Conservation (phyloP, 2,329 filamentous ascomycete species). For the Fusarium multiceps region DNA sequence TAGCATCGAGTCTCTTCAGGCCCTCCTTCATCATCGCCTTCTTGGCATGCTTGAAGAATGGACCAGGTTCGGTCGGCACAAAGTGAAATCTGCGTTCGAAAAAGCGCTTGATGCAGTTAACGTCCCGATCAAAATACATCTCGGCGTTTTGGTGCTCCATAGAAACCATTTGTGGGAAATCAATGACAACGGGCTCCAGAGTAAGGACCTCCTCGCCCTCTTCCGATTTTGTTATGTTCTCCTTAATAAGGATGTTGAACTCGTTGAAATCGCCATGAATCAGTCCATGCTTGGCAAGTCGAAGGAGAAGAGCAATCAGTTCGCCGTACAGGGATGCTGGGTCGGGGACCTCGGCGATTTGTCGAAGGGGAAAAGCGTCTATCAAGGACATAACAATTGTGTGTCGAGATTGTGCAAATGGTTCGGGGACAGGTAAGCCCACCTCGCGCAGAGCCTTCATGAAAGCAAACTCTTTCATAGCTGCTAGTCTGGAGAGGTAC, state of each 20-base stretch:
- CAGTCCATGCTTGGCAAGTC: constrained; percentile 84
- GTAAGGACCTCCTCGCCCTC: constrained; percentile 57
- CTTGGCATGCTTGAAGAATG: constrained; percentile 85
- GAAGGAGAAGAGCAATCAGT: constrained; percentile 85
- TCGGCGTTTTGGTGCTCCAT: constrained; percentile 94
- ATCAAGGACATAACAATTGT: constrained; percentile 96
- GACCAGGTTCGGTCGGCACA: constrained; percentile 81
- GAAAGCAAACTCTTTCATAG: constrained; percentile 93
- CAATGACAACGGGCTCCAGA: constrained; percentile 87
- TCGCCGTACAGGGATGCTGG: constrained; percentile 91
- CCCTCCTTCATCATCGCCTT: constrained; percentile 76
- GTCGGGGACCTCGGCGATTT: constrained; percentile 85
- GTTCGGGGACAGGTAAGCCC: constrained; percentile 89
- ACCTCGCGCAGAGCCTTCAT: constrained; percentile 88
- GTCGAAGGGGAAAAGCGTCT: constrained; percentile 90
- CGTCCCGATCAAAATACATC: constrained; percentile 97
- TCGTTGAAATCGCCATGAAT: constrained; percentile 99
- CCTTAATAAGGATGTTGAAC: constrained; percentile 96
- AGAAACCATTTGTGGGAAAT: constrained; percentile 98
- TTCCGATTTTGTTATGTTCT: constrained; percentile 63
- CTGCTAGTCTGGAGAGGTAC: constrained; percentile 94
- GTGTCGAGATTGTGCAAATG: constrained; percentile 89
- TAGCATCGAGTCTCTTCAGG: constrained; percentile 80
- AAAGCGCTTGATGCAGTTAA: constrained; percentile 94
- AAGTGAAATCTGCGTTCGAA: constrained; percentile 93